phyloP scores from a whole-genome alignment of 495 filamentous ascomycete genomes.

The Tuber borchii region DNA sequence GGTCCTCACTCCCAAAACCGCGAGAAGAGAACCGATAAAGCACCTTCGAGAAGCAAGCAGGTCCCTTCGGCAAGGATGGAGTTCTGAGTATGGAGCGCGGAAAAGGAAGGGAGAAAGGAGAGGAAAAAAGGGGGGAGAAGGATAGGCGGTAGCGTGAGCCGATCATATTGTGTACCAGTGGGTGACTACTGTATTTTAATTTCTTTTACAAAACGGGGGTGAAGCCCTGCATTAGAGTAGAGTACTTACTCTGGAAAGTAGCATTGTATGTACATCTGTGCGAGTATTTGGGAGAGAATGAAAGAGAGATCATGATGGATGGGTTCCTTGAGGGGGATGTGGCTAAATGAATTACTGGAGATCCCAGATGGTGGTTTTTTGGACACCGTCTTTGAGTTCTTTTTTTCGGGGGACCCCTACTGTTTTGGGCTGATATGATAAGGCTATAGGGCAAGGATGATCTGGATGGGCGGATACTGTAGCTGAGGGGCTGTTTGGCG shows the following conservation, averaged over 20 bases:
- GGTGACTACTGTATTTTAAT: not conserved
- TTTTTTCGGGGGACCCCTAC: not conserved
- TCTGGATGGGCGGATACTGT: not conserved
- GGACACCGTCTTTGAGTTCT: not conserved
- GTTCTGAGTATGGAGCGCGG: not conserved
- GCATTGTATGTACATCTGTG: not conserved
- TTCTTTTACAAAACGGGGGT: not conserved
- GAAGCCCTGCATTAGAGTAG: not conserved
- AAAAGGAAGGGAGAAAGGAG: not conserved
- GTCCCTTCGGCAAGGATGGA: not conserved
- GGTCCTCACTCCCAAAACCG: not conserved
- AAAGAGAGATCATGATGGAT: not conserved
- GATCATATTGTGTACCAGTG: not conserved
- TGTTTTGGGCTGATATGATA: not conserved
- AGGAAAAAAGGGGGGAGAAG: not conserved
- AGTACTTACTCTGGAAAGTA: not conserved
- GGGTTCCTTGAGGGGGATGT: not conserved
- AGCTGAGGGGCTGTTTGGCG: too few species aligned
- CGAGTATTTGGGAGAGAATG: not conserved
- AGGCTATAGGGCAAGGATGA: not conserved
- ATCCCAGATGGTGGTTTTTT: not conserved
- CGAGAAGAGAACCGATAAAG: not conserved
- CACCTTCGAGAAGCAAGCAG: not conserved
- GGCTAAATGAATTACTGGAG: not conserved
- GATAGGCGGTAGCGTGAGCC: not conserved